Evolutionary conservation across 192 early-diverging fungal species (phyloP), one percentile per base, ranked within the genome.

Genomic region (Anaeromyces robustus): DNA sequence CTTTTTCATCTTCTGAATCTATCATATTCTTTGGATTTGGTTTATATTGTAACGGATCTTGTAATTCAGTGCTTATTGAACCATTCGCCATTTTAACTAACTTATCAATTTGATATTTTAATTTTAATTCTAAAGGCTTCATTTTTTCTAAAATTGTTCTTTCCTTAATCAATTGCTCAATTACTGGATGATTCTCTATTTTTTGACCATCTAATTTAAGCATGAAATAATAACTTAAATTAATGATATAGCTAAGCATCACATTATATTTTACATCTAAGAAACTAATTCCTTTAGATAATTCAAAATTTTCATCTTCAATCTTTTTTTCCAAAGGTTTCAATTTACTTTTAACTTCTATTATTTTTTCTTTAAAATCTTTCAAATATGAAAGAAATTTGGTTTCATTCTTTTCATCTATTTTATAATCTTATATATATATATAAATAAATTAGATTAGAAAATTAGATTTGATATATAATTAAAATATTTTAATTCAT

Each of bases 91-190:
- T 85, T 59, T 91, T 88, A 32, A 97, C 89, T 29, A 99, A 88
- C 86, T 98, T 97, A 85, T 97, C 96, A 82, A 98, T 96, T 87
- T 97, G 97, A 87, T 97, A 98, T 86, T 95, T 95, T 78, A 99
- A 89, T 81, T 96, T 94, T 79, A 90, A 91, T 87, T 99, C 97
- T 29, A 99, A 85, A 0, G 97, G 97, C 82, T 93, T 93, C 84
- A 95, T 95, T 84, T 94, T 94, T 83, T 99, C 97, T 37, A 99
- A 83, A n/a, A 96, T 88, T 4, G 93, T 92, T 26, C 96, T 89
- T 30, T 93, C 86, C 84, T 95, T 93, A 6, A 97, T 88, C 39
- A 99, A 85, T 4, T 88, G 81, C 39, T 88, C 82, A 16, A 97
- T 83, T 29, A 88, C 90, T 0, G 88, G 84, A 81, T 95, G 92